Base-by-base conservation (phyloP, 805 yeast genomes). In the Naumovozyma baii region DNA sequence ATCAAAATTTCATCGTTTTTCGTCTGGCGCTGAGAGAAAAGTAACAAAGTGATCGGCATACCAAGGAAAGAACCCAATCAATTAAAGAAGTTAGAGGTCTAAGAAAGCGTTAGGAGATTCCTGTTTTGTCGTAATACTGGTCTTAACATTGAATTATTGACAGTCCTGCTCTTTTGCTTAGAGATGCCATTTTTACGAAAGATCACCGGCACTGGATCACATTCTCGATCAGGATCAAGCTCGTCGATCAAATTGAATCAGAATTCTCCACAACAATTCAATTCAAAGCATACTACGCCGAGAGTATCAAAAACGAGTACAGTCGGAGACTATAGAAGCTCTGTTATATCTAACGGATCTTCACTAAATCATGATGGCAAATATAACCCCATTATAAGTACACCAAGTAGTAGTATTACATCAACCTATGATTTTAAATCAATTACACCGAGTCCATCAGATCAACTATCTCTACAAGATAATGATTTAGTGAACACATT, bases 161-260 rank as follows among this genome's bases (percentile, higher is more conserved):
- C 5, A 31, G 13, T 5, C 13, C 20, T 31, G 25, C 13, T 5
- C 16, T 4, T 17, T 35, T 1, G 17, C 30, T n/a, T 8, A 16
- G 14, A 7, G 17, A 49, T 57, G 62, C 48, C 58, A 10, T 57
- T 57, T 37, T 41, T 51, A 18, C 52, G 44, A 39, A 54, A 54
- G 45, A 47, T 53, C 18, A 44, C 53, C 8, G 51, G 53, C 5
- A 45, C 42, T 25, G 43, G 44, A 4, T 10, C 30, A 5, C 52
- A 49, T 41, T 51, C 58, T 5, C 44, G 62, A 37, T 55, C 59
- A 5, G 49, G 51, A 3, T 55, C 62, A 2, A 41, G 42, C 18
- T 48, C 59, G 28, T 51, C 57, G 5, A 39, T 43, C 4, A 47
- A 47, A 20, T 26, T 33, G 4, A 34, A 36, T 4, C 34, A 10